Evolutionary conservation across 2,329 filamentous ascomycete genomes (phyloP).

Genomic region (Microcyclospora pomicola): DNA sequence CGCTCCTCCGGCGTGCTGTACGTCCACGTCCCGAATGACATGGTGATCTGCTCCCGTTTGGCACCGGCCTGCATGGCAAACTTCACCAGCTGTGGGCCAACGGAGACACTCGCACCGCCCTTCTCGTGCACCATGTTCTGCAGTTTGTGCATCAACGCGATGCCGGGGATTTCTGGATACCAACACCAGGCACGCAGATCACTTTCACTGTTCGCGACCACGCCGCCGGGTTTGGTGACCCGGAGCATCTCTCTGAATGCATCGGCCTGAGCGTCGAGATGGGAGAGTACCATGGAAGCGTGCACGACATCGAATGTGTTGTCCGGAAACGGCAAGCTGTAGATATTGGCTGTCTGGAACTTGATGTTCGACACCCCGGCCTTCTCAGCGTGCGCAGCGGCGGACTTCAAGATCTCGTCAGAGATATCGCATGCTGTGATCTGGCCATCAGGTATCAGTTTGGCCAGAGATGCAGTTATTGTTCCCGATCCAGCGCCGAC

Average conservation of each 20-base stretch:
- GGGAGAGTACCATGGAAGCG: slow-evolving; percentile 44
- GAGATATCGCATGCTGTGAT: slow-evolving; percentile 35
- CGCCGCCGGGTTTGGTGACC: slow-evolving; percentile 39
- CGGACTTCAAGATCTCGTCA: slow-evolving; percentile 28
- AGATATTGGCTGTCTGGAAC: slow-evolving; percentile 24
- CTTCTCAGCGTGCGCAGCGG: slow-evolving; percentile 23
- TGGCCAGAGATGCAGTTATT: slow-evolving; percentile 32
- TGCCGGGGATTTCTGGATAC: slow-evolving; percentile 23
- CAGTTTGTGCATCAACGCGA: slow-evolving; percentile 24
- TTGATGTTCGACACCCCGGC: slow-evolving; percentile 26
- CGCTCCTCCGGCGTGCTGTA: slow-evolving; percentile 27
- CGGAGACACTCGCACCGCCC: slow-evolving; percentile 11
- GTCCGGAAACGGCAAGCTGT: slow-evolving; percentile 29
- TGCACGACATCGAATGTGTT: slow-evolving; percentile 45
- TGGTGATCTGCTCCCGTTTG: slow-evolving; percentile 24
- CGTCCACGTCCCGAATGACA: slow-evolving; percentile 29
- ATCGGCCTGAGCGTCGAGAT: slow-evolving; percentile 37
- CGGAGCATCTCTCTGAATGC: slow-evolving; percentile 42
- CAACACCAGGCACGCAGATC: slow-evolving; percentile 24
- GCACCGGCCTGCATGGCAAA: slow-evolving; percentile 28
- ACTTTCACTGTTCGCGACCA: slow-evolving; percentile 36
- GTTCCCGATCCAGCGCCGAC: slow-evolving; percentile 37
- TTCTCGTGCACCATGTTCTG: slow-evolving; percentile 22
- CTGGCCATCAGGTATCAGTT: slow-evolving; percentile 29
- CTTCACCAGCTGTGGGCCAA: slow-evolving; percentile 17